Evolutionary conservation across 345 rosid species (phyloP).

Genomic region (Eucalyptus marginata): DNA sequence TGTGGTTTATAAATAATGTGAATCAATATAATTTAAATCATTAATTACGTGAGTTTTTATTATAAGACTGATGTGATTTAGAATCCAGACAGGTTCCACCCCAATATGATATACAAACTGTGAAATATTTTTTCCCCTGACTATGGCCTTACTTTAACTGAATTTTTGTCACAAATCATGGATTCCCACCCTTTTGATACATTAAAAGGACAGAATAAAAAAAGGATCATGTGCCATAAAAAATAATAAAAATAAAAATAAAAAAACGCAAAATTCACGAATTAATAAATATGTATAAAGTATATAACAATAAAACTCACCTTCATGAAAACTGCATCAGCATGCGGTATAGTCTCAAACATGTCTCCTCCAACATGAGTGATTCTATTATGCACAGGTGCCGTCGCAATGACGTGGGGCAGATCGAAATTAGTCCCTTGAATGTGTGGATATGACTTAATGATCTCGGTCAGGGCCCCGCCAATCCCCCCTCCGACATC

Average conservation of each 20-base stretch:
- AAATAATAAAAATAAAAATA: no score
- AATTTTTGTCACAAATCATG: background rate
- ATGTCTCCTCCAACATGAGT: constrained; percentile 7
- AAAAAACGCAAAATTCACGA: background rate
- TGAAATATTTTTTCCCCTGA: background rate
- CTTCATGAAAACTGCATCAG: constrained; percentile 5
- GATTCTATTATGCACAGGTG: background rate
- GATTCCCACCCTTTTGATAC: background rate
- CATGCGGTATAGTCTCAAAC: constrained; percentile 2
- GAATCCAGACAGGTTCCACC: background rate
- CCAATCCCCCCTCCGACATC: constrained; percentile 15
- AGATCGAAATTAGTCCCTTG: constrained; percentile 2
- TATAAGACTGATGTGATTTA: background rate
- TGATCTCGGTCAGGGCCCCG: background rate
- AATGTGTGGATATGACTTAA: background rate
- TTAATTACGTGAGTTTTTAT: background rate
- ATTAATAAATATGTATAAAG: background rate
- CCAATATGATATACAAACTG: background rate
- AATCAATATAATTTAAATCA: no score
- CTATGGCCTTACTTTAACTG: background rate
- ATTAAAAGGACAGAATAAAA: background rate
- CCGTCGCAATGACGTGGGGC: constrained; percentile 5
- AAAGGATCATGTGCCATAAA: background rate
- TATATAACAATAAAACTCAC: background rate
- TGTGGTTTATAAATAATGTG: no score